phyloP scores from a whole-genome alignment of 805 yeast genomes.

The Myxozyma vanderwaltii region DNA sequence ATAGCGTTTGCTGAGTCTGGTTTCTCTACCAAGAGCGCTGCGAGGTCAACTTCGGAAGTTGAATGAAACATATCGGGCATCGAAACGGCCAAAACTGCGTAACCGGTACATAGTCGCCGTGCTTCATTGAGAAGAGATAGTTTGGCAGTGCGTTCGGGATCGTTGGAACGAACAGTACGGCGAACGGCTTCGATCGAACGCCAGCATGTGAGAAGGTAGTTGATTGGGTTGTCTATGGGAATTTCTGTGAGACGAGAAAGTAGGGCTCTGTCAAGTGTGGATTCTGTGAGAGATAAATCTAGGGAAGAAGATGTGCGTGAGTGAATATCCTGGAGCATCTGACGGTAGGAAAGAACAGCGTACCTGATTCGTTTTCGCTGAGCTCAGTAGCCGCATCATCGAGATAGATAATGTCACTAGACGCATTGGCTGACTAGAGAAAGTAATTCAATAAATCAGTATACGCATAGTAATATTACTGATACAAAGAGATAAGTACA shows the following conservation, averaged over 20 bases:
- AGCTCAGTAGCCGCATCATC: slow-evolving; percentile 21
- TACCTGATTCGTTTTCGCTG: slow-evolving; percentile 13
- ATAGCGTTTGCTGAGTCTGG: slow-evolving; percentile 29
- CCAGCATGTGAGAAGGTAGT: slow-evolving; percentile 54
- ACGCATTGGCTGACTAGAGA: not conserved
- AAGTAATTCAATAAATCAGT: too few species aligned
- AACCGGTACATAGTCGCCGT: slow-evolving; percentile 51
- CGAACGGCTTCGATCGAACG: slow-evolving; percentile 45
- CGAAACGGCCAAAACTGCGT: slow-evolving; percentile 44
- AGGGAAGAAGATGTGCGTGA: not conserved
- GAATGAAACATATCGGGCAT: slow-evolving; percentile 36
- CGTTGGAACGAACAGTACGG: slow-evolving; percentile 48
- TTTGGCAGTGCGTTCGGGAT: slow-evolving; percentile 47
- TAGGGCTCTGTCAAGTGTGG: slow-evolving; percentile 50
- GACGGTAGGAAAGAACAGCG: not conserved
- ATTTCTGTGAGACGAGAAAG: slow-evolving; percentile 56
- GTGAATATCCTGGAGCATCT: not conserved
- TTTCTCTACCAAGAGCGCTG: slow-evolving; percentile 24
- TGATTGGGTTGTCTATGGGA: slow-evolving; percentile 50
- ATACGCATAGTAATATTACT: too few species aligned
- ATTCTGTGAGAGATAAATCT: slow-evolving; percentile 14
- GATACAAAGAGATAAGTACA: too few species aligned
- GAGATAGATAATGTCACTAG: slow-evolving; percentile 9
- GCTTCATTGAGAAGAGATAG: slow-evolving; percentile 47
- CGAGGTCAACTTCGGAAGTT: slow-evolving; percentile 19